Base-by-base conservation (phyloP, 306 rosid species). In the Fragaria vesca region DNA sequence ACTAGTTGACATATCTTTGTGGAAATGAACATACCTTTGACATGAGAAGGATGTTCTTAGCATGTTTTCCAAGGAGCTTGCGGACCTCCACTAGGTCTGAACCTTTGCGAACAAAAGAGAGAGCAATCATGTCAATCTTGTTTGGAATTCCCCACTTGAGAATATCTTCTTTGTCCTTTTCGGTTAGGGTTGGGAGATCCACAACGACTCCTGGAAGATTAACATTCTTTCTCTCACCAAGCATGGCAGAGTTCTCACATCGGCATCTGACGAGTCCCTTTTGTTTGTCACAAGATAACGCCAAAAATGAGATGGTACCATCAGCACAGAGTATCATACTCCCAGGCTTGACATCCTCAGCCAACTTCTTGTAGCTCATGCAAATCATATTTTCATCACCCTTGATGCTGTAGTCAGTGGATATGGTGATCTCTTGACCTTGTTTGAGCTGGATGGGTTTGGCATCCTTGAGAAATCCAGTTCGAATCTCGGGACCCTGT, bases 401-500 rank as follows among this genome's bases (percentile, higher is more conserved):
- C 91, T 92, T 88, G 73, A 95, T 32, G 88, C 77, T 80, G 73
- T 95, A 95, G 83, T 92, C 98, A 12, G 97, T 92, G 38, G 98
- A 92, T 81, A 95, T 81, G 60, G 88, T 92, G 86, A 95, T 89
- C 69, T 95, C 97, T 16, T 87, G 85, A 69, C 97, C 97, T 71
- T 72, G 97, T 77, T 73, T 86, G 45, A 95, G 85, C 75, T 95
- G 96, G 79, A 95, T 52, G 24, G 98, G 93, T 71, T 95, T 95
- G 48, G 83, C 77, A 28, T 92, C 98, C 85, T 91, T 92, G 79
- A 95, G 85, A 88, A 95, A 95, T 47, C 98, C 98, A 69, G 98
- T 95, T 83, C 98, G 91, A 85, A 95, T 95, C 92, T 92, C 98
- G 13, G 98, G 97, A 72, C 98, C 98, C 98, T 95, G 75, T 45